These are phyloP conservation scores for Claviceps capensis DNA, from an alignment of 2,329 filamentous ascomycete species.

Conservation along the genomic window DNA sequence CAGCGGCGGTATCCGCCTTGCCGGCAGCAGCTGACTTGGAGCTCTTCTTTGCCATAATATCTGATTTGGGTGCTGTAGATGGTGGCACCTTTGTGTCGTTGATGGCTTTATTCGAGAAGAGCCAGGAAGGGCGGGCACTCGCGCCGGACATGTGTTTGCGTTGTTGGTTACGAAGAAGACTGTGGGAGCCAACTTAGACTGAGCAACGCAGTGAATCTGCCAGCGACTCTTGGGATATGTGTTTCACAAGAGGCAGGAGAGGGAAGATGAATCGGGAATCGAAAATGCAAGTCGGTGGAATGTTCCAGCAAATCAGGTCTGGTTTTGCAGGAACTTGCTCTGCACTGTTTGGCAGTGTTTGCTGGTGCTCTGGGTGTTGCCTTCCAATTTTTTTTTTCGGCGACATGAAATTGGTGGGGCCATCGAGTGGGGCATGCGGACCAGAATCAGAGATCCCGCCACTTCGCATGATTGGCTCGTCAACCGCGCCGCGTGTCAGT, in stretches of 20 bases:
- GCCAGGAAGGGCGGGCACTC: slow-evolving; percentile 25
- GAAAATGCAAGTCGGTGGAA: too few species aligned
- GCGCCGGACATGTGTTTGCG: slow-evolving; percentile 17
- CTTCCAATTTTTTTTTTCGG: slow-evolving; percentile 2
- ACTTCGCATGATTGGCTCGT: too few species aligned
- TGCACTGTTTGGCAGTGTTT: too few species aligned
- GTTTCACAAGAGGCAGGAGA: background rate
- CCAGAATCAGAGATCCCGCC: too few species aligned
- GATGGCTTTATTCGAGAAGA: slow-evolving; percentile 28
- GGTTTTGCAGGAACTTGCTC: too few species aligned
- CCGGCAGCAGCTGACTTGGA: slow-evolving; percentile 10
- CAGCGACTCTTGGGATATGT: background rate
- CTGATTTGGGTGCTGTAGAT: background rate
- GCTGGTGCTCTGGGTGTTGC: background rate
- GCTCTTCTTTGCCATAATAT: slow-evolving; percentile 23
- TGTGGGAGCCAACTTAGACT: too few species aligned
- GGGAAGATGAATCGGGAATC: background rate
- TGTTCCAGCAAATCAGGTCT: too few species aligned
- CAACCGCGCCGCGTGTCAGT: too few species aligned
- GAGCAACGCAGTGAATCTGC: background rate
- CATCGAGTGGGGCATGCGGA: too few species aligned
- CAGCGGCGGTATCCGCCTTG: slow-evolving; percentile 10
- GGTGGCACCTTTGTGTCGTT: slow-evolving; percentile 2
- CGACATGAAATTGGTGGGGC: background rate
- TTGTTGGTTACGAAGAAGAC: background rate